These are phyloP conservation scores for Dactylellina leptospora DNA, from an alignment of 2,329 filamentous ascomycete genomes.

Conservation along the genomic window DNA sequence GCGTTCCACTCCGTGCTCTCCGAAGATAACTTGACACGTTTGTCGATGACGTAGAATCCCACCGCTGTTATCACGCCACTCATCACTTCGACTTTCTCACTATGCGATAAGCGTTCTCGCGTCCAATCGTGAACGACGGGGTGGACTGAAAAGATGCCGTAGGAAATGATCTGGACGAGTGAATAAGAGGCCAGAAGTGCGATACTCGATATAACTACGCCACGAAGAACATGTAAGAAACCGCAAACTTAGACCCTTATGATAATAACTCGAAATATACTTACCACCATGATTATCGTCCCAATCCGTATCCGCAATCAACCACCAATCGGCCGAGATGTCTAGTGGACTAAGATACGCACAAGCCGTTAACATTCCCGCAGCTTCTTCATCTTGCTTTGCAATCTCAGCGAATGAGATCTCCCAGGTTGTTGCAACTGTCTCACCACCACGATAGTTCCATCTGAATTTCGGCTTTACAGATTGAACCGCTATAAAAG, in stretches of 20 bases:
- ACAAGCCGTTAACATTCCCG: slow-evolving; percentile 51
- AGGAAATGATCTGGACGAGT: not conserved
- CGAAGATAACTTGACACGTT: too few species aligned
- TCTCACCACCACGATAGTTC: slow-evolving; percentile 36
- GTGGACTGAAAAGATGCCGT: slow-evolving; percentile 37
- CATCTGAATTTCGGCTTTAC: slow-evolving; percentile 32
- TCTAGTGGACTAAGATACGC: slow-evolving; percentile 53
- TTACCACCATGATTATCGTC: too few species aligned
- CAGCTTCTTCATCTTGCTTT: slow-evolving; percentile 35
- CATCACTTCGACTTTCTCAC: too few species aligned
- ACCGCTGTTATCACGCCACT: too few species aligned
- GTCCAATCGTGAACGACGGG: slow-evolving; percentile 53
- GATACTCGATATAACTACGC: slow-evolving; percentile 20
- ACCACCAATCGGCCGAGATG: slow-evolving; percentile 46
- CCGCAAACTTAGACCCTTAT: too few species aligned
- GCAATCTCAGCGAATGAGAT: slow-evolving; percentile 53
- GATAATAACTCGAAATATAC: too few species aligned
- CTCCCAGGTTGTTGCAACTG: too few species aligned
- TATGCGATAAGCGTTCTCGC: slow-evolving; percentile 35
- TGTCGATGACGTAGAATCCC: too few species aligned
- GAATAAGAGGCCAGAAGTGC: slow-evolving; percentile 28
- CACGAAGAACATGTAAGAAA: not conserved
- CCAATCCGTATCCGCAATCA: not conserved
- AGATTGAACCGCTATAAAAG: slow-evolving; percentile 24
- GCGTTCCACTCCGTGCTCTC: too few species aligned